Conservation (phyloP, 495 filamentous ascomycete species). For the Aspergillus bertholletiae region DNA sequence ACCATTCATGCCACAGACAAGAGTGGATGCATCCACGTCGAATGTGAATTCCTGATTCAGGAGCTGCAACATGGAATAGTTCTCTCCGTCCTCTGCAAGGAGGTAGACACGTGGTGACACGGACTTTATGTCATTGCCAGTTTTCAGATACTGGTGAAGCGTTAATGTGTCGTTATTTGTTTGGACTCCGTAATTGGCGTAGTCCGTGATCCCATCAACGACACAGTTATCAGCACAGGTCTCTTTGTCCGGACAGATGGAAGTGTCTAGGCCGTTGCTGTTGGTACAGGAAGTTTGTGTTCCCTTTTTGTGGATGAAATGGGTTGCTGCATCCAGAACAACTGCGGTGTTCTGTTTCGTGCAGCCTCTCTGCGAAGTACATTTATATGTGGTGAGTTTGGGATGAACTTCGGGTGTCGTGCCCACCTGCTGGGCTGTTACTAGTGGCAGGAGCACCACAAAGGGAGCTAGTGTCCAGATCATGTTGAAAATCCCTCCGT, state of each 20-base stretch:
- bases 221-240: slow-evolving; percentile 49
- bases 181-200: slow-evolving; percentile 40
- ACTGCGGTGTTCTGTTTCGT: slow-evolving; percentile 33
- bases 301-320: slow-evolving; percentile 42
- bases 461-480: neutral
- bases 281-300: slow-evolving; percentile 32
- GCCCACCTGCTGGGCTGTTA: slow-evolving; percentile 21
- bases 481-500: neutral
- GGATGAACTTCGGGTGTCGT: slow-evolving; percentile 30
- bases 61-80: slow-evolving; percentile 59
- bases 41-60: slow-evolving; percentile 59
- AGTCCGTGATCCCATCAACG: slow-evolving; percentile 48
- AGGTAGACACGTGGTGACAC: slow-evolving; percentile 59
- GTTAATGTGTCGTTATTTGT: slow-evolving; percentile 38
- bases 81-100: slow-evolving; percentile 46
- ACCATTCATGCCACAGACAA: slow-evolving; percentile 65
- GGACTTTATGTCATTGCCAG: slow-evolving; percentile 24
- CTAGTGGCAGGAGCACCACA: slow-evolving; percentile 15
- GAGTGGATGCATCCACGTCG: slow-evolving; percentile 58
- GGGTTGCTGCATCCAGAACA: slow-evolving; percentile 38
- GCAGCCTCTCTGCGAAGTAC: slow-evolving; percentile 33
- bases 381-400: slow-evolving; percentile 36
- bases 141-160: slow-evolving; percentile 39
- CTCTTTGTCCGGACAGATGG: slow-evolving; percentile 42
- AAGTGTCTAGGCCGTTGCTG: slow-evolving; percentile 36